These are phyloP conservation scores for Pyrenopolyporus hunteri DNA, from an alignment of 495 filamentous ascomycete species.

Conservation along the genomic window DNA sequence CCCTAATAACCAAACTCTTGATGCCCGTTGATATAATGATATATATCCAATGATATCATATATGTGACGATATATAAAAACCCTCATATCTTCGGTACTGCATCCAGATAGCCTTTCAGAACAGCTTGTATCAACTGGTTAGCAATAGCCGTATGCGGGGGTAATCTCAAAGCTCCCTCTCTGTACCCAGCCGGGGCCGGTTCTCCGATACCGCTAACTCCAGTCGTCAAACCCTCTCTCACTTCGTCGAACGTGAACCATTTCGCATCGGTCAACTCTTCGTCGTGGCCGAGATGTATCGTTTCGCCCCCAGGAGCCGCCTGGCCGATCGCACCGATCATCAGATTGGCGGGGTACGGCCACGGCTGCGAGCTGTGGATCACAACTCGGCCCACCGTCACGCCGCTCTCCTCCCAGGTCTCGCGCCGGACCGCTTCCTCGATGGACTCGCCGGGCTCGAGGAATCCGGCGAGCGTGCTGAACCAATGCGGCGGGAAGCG, in stretches of 20 bases:
- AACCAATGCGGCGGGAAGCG: slow-evolving; percentile 87
- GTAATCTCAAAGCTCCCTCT: slow-evolving; percentile 72
- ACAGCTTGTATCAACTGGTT: slow-evolving; percentile 68
- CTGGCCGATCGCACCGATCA: slow-evolving; percentile 94
- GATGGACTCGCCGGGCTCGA: slow-evolving; percentile 91
- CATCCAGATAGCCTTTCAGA: slow-evolving; percentile 48
- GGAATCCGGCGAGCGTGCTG: slow-evolving; percentile 89
- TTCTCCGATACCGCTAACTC: slow-evolving; percentile 71
- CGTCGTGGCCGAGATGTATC: slow-evolving; percentile 84
- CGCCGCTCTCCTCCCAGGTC: slow-evolving; percentile 94
- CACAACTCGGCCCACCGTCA: slow-evolving; percentile 82
- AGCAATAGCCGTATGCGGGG: slow-evolving; percentile 79
- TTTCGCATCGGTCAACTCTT: slow-evolving; percentile 85
- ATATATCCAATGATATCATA: no score
- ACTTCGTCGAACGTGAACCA: slow-evolving; percentile 82
- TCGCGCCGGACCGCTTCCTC: slow-evolving; percentile 95
- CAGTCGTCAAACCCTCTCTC: slow-evolving; percentile 63
- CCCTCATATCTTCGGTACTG: slow-evolving; percentile 48
- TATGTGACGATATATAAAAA: no score
- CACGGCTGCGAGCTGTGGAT: slow-evolving; percentile 90
- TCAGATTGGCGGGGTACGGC: slow-evolving; percentile 74
- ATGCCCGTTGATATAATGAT: no score
- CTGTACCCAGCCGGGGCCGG: slow-evolving; percentile 66
- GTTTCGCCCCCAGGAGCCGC: slow-evolving; percentile 78
- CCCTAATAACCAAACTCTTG: no score